Evolutionary conservation across 192 early-diverging fungal species (phyloP).

Genomic region (Paraglomus brasilianum): DNA sequence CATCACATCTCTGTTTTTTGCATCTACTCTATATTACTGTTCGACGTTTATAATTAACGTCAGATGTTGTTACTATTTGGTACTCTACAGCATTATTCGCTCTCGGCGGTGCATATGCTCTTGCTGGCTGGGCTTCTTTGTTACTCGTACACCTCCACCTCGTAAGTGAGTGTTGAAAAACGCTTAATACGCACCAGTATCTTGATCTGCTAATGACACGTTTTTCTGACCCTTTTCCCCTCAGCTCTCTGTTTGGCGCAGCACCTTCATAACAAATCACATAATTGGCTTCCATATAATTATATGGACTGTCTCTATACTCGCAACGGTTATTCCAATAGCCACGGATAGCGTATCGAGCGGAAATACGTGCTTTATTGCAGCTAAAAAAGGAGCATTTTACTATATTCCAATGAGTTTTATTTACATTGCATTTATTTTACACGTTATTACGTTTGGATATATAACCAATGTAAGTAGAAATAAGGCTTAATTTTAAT

Average conservation of each 20-base stretch:
- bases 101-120: conserved; percentile 1
- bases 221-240: neutral
- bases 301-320: no score
- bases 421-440: conserved; percentile 9
- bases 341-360: neutral
- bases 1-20: no score
- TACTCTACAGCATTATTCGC: conserved; percentile 16
- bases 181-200: no score
- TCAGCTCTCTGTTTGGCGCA: conserved; percentile 11
- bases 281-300: neutral
- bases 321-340: neutral
- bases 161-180: neutral
- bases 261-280: neutral
- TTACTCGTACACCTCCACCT: conserved; percentile 20
- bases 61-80: no score
- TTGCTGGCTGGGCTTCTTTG: neutral
- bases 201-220: no score
- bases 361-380: conserved; percentile 10
- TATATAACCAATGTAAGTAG: conserved; percentile 13
- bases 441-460: conserved; percentile 2
- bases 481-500: no score
- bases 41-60: no score
- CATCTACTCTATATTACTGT: no score
- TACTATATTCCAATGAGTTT: conserved; percentile 1
- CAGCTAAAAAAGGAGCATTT: neutral